A percentile compares a stretch with the other conserved stretches of the same genome.
phyloP scores from a whole-genome alignment of 2,329 filamentous ascomycete species.

The Hypoxylon sp. region DNA sequence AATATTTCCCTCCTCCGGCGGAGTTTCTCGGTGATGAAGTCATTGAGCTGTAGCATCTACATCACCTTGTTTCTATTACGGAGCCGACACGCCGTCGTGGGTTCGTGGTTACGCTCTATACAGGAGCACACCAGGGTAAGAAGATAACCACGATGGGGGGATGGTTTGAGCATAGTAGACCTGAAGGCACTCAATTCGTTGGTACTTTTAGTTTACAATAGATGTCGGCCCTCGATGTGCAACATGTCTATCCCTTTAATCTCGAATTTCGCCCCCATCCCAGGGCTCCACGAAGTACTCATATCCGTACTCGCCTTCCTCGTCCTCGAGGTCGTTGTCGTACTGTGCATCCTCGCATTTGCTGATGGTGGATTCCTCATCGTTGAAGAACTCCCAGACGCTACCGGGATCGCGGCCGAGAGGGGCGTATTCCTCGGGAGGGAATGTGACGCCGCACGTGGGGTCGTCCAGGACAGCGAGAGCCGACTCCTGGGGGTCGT shows the following conservation, averaged over 20 bases:
- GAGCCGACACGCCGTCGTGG: too few relatives aligned
- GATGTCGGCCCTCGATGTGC: neutral
- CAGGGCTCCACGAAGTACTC: neutral
- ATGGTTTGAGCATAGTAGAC: too few relatives aligned
- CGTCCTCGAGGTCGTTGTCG: neutral
- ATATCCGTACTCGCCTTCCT: neutral
- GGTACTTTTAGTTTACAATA: too few relatives aligned
- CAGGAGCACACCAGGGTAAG: too few relatives aligned
- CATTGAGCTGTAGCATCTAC: too few relatives aligned
- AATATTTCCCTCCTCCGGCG: too few relatives aligned
- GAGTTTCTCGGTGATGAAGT: too few relatives aligned
- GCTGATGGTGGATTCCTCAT: neutral
- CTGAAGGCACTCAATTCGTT: too few relatives aligned
- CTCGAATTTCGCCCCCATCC: neutral
- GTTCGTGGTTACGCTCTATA: too few relatives aligned
- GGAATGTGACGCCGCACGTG: too few relatives aligned
- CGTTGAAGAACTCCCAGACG: neutral
- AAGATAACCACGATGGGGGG: too few relatives aligned
- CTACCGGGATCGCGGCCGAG: neutral
- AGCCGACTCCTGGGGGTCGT: neutral
- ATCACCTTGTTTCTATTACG: too few relatives aligned
- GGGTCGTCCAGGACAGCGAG: neutral
- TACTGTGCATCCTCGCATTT: neutral
- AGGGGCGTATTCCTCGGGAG: neutral
- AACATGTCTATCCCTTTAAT: neutral